phyloP scores from a whole-genome alignment of 2,329 filamentous ascomycete genomes.

The Claviceps quebecensis region DNA sequence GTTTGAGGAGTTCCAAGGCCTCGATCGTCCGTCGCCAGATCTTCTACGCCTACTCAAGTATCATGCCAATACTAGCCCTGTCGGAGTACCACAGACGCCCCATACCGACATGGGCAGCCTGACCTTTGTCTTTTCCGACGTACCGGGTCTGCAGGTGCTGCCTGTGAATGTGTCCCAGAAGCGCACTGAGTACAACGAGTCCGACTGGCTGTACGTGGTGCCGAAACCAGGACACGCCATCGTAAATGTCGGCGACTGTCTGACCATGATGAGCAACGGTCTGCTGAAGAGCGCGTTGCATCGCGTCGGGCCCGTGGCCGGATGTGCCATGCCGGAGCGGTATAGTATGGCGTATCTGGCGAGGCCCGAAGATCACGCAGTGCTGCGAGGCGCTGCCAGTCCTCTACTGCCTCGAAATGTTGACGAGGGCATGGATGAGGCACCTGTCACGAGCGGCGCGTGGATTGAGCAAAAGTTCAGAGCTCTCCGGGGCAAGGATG shows the following conservation, averaged over 20 bases:
- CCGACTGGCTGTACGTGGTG: not conserved
- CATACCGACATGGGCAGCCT: constrained; percentile 1
- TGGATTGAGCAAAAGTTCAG: not conserved
- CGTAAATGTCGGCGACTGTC: not conserved
- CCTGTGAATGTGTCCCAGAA: not conserved
- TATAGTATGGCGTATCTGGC: not conserved
- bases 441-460: not conserved
- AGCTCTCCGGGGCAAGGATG: not conserved
- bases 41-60: not conserved
- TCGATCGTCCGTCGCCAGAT: not conserved
- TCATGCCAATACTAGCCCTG: not conserved
- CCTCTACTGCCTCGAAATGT: not conserved
- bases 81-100: not conserved
- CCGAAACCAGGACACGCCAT: not conserved
- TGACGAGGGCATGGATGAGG: not conserved
- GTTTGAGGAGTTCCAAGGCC: not conserved
- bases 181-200: not conserved
- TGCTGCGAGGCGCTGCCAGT: not conserved
- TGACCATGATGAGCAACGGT: not conserved
- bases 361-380: not conserved
- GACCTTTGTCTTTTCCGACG: not conserved
- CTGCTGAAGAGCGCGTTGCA: not conserved
- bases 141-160: not conserved
- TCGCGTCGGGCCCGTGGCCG: not conserved
- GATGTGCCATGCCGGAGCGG: not conserved